A percentile compares a stretch with the other conserved stretches of the same genome.
Evolutionary conservation across 2,329 filamentous ascomycete species (phyloP).

Genomic region (Sporothrix curviconia): DNA sequence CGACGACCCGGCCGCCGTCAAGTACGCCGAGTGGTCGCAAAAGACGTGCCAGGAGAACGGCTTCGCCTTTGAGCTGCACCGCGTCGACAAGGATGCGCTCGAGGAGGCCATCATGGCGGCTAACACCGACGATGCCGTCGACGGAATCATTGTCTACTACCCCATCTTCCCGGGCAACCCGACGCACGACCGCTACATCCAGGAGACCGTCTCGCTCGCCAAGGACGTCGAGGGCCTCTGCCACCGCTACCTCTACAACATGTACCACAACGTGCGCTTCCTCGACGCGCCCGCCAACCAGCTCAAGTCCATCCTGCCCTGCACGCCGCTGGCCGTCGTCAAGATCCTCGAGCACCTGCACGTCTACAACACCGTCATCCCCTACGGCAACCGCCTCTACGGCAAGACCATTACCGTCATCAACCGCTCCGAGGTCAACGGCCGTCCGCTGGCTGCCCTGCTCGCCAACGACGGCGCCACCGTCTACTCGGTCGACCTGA

Average conservation of each 20-base stretch:
- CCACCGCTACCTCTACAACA: slow-evolving; percentile 94
- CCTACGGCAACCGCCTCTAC: slow-evolving; percentile 86
- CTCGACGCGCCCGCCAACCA: slow-evolving; percentile 69
- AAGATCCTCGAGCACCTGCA: slow-evolving; percentile 95
- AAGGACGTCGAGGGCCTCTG: slow-evolving; percentile 96
- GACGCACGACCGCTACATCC: slow-evolving; percentile 86
- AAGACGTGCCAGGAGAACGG: slow-evolving; percentile 95
- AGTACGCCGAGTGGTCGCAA: slow-evolving; percentile 95
- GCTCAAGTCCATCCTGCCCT: slow-evolving; percentile 89
- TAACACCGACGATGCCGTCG: slow-evolving; percentile 69
- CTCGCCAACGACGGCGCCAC: slow-evolving; percentile 93
- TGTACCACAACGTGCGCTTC: slow-evolving; percentile 98
- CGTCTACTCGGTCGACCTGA: slow-evolving; percentile 91
- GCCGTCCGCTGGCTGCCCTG: slow-evolving; percentile 82
- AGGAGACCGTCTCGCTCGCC: slow-evolving; percentile 80
- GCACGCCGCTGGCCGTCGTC: slow-evolving; percentile 90
- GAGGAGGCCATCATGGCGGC: slow-evolving; percentile 83
- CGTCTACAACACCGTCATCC: slow-evolving; percentile 92
- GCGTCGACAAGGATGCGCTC: slow-evolving; percentile 77
- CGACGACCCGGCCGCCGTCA: slow-evolving; percentile 78
- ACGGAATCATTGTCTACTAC: slow-evolving; percentile 97
- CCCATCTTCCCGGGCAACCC: slow-evolving; percentile 81
- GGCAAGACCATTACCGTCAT: slow-evolving; percentile 94
- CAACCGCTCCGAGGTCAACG: slow-evolving; percentile 93
- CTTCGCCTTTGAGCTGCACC: slow-evolving; percentile 80